Conservation (phyloP, 345 rosid genomes). For the Kernera saxatilis region DNA sequence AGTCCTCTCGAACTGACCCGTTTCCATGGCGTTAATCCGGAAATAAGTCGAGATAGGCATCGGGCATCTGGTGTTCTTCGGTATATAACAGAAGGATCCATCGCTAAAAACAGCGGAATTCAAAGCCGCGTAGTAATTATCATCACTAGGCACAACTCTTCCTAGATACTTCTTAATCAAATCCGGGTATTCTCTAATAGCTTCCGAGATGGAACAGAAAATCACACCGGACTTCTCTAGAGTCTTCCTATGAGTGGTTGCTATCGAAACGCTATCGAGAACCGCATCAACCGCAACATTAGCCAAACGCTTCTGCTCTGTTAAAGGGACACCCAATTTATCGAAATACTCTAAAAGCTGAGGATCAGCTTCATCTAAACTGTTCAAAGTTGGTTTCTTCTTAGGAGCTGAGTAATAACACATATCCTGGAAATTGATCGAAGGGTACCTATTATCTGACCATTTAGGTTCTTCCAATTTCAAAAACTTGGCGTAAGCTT, state of each 20-base stretch:
- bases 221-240: constrained; percentile 73
- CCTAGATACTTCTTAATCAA: constrained; percentile 76
- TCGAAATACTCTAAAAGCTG: constrained; percentile 69
- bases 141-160: constrained; percentile 80
- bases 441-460: constrained; percentile 78
- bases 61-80: constrained; percentile 73
- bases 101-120: constrained; percentile 94
- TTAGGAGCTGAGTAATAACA: constrained; percentile 92
- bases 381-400: constrained; percentile 70
- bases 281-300: constrained; percentile 95
- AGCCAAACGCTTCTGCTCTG: constrained; percentile 65
- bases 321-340: constrained; percentile 64
- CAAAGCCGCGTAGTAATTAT: constrained; percentile 80
- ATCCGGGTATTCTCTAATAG: constrained; percentile 70
- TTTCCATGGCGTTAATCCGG: constrained; percentile 78
- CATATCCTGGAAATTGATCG: constrained; percentile 71
- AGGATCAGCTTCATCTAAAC: constrained; percentile 89
- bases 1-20: constrained; percentile 98
- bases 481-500: constrained; percentile 71
- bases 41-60: constrained; percentile 95
- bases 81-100: constrained; percentile 80
- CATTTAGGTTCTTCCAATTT: constrained; percentile 69
- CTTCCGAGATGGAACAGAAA: constrained; percentile 88
- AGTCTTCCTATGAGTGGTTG: constrained; percentile 80
- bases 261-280: constrained; percentile 86